phyloP scores from a whole-genome alignment of 208 protist species.

The Phytomonas francai region DNA sequence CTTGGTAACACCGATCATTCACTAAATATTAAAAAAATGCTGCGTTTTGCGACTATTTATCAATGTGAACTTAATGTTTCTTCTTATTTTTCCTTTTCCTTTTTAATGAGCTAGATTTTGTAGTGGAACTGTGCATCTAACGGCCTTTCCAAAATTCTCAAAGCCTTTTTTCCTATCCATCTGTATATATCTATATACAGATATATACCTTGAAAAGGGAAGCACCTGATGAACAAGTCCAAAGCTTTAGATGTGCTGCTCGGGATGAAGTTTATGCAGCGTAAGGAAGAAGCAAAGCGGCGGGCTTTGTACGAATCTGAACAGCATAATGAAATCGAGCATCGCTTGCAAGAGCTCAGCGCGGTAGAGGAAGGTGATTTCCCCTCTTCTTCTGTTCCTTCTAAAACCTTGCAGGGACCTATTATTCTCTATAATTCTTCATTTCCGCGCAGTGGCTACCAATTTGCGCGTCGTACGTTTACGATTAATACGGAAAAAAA shows the following conservation, averaged over 20 bases:
- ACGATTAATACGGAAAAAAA: constrained; percentile 8
- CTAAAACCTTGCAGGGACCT: constrained; percentile 12
- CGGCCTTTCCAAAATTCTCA: too few relatives aligned
- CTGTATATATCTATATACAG: constrained; percentile 4
- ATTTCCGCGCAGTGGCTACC: constrained; percentile 40
- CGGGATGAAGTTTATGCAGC: constrained; percentile 91
- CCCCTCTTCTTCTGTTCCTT: neutral
- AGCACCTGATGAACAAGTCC: constrained; percentile 47
- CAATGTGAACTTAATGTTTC: too few relatives aligned
- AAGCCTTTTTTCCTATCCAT: too few relatives aligned
- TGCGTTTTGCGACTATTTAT: too few relatives aligned
- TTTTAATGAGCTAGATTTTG: too few relatives aligned
- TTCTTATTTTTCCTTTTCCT: too few relatives aligned
- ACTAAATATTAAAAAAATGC: too few relatives aligned
- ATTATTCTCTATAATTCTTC: constrained; percentile 49
- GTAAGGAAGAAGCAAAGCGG: constrained; percentile 80
- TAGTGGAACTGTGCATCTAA: too few relatives aligned
- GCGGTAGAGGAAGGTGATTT: neutral
- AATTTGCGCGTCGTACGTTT: constrained; percentile 34
- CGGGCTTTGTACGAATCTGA: constrained; percentile 61
- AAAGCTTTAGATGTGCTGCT: constrained; percentile 79
- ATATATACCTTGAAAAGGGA: constrained; percentile 7
- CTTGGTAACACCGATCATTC: too few relatives aligned
- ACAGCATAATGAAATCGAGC: constrained; percentile 46
- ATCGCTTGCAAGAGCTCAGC: constrained; percentile 17